Conservation (phyloP, 805 yeast genomes). For the Monosporozyma aquatica region DNA sequence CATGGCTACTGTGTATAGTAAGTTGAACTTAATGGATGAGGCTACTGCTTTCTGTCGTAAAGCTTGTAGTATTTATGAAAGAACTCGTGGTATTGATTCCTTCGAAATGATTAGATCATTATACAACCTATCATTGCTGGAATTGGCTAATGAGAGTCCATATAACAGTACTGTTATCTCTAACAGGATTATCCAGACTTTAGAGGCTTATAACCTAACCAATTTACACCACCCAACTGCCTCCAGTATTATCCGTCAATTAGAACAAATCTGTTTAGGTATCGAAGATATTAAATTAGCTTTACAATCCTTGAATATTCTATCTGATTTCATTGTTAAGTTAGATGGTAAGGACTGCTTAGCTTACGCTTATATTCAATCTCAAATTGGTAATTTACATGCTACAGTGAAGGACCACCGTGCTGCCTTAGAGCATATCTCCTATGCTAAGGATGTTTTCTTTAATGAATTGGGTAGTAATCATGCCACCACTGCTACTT, state of each 20-base stretch:
- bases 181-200: slow-evolving; percentile 45
- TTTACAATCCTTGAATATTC: slow-evolving; percentile 41
- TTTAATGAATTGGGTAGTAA: slow-evolving; percentile 53
- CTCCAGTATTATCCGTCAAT: slow-evolving; percentile 41
- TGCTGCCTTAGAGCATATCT: slow-evolving; percentile 48
- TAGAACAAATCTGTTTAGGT: slow-evolving; percentile 50
- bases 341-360: slow-evolving; percentile 52
- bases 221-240: slow-evolving; percentile 62
- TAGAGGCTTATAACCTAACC: slow-evolving; percentile 35
- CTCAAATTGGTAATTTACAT: slow-evolving; percentile 58
- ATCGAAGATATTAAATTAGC: slow-evolving; percentile 50
- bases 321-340: slow-evolving; percentile 42
- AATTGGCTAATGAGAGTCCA: slow-evolving; percentile 49
- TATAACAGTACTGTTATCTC: slow-evolving; percentile 55
- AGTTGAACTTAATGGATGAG: slow-evolving; percentile 43
- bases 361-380: slow-evolving; percentile 55
- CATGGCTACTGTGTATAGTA: slow-evolving; percentile 59
- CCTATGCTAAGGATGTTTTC: slow-evolving; percentile 50
- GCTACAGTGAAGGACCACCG: slow-evolving; percentile 43
- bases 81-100: slow-evolving; percentile 74
- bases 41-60: slow-evolving; percentile 61
- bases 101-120: slow-evolving; percentile 64
- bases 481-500: slow-evolving; percentile 58
- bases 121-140: slow-evolving; percentile 66
- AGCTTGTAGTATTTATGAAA: slow-evolving; percentile 66